Percentiles rank a stretch among this genome's conserved stretches.
Conservation (phyloP, 2,329 filamentous ascomycete genomes). For the Aulographum hederae region DNA sequence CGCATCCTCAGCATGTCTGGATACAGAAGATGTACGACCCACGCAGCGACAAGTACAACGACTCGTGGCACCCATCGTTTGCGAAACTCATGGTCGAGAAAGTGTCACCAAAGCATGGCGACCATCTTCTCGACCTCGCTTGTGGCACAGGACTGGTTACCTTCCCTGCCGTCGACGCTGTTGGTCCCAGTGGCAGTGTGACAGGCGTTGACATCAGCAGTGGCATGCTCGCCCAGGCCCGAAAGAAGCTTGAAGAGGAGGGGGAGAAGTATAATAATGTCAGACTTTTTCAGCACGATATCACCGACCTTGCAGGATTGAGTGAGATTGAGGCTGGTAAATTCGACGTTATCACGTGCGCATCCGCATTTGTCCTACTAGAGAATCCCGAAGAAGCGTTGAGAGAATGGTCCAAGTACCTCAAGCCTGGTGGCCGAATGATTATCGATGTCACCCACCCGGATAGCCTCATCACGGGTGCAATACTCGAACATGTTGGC, state of each 20-base stretch:
- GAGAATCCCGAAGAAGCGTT: conserved; percentile 18
- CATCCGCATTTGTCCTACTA: conserved; percentile 22
- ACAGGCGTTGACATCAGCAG: conserved; percentile 22
- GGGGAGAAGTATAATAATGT: conserved; percentile 14
- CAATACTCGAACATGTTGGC: conserved; percentile 19
- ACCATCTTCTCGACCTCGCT: conserved; percentile 25
- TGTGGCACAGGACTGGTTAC: conserved; percentile 27
- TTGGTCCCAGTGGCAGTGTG: conserved; percentile 19
- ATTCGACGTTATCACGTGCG: conserved; percentile 18
- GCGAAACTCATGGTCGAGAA: conserved; percentile 18
- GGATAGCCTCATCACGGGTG: conserved; percentile 16
- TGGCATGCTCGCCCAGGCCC: conserved; percentile 21
- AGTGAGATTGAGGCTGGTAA: conserved; percentile 5
- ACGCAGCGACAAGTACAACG: conserved; percentile 17
- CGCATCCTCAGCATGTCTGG: conserved; percentile 1
- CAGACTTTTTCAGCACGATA: conserved; percentile 17
- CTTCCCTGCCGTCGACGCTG: conserved; percentile 18
- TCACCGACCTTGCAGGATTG: conserved; percentile 15
- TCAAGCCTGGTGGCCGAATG: conserved; percentile 22
- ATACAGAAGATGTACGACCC: conserved; percentile 3
- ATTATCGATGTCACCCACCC: conserved; percentile 21
- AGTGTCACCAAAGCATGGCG: conserved; percentile 12
- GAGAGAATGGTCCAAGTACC: conserved; percentile 17
- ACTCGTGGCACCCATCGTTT: conserved; percentile 22
- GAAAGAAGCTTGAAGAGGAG: conserved; percentile 11